Base-by-base conservation (phyloP, 2,329 filamentous ascomycete species). In the Knufia petricola region DNA sequence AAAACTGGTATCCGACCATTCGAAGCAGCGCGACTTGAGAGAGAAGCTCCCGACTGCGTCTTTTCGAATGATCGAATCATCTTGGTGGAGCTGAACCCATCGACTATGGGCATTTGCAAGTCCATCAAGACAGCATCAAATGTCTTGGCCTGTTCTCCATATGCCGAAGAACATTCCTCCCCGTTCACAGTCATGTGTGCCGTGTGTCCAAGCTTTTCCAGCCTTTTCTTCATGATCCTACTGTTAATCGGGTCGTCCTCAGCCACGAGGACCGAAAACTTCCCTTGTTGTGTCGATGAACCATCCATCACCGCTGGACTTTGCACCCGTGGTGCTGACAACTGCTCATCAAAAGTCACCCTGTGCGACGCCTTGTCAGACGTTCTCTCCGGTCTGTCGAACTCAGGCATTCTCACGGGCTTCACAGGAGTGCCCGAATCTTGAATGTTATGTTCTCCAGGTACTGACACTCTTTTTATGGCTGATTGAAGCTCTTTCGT, bases 51-150 rank as follows among this genome's bases (percentile, higher is more conserved):
- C 45, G 58, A 72, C 64, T 69, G 69, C 0, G 68, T 68, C 49
- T 76, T 76, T 61, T 94, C 87, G 46, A 76, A 81, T 0, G 79
- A 79, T 21, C 88, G 76, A 53, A 94, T 94, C 76, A 87, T 84
- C 64, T 87, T 88, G 0, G 87, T 85, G 13, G 87, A 87, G 2
- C 76, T 80, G 21, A 89, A 74, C 12, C 88, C 88, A 60, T 94
- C 87, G 3, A 94, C 84, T 26, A 94, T 92, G 15, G 88, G 87
- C 88, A 95, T 94, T 87, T 94, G 87, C 77, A 95, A 87, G 61
- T 94, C 88, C 88, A 94, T 94, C 53, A 95, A 72, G 41, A 95
- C 73, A 3, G 87, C 81, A 62, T 94, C 87, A 59, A 85, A 92
- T 19, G 68, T 66, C 21, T 64, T 64, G 0, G 81, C 71, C 44